These are phyloP conservation scores for Peniophora sp. DNA, from an alignment of 1,284 basidiomycete species.

Conservation along the genomic window DNA sequence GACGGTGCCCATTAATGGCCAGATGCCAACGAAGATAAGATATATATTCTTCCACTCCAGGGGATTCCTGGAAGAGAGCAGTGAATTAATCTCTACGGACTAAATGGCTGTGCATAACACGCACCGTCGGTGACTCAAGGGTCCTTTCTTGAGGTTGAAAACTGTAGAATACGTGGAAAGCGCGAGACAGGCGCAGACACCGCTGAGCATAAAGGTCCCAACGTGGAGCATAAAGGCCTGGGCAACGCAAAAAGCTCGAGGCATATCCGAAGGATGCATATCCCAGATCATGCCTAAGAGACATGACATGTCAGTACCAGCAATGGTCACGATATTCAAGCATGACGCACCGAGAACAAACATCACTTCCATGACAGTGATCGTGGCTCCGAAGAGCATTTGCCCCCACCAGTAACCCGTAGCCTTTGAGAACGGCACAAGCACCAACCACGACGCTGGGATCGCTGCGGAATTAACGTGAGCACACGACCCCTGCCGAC, in stretches of 20 bases:
- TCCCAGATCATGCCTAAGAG: conserved; percentile 49
- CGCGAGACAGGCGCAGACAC: conserved; percentile 40
- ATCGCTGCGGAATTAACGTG: conserved; percentile 5
- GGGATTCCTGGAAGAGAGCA: conserved; percentile 9
- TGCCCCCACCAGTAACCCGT: conserved; percentile 36
- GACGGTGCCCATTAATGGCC: conserved; percentile 36
- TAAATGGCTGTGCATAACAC: conserved; percentile 22
- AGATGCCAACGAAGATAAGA: conserved; percentile 31
- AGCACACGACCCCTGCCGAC: neutral
- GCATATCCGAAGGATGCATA: conserved; percentile 54
- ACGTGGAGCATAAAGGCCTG: conserved; percentile 43
- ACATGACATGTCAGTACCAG: neutral
- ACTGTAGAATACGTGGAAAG: conserved; percentile 39
- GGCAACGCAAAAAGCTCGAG: conserved; percentile 43
- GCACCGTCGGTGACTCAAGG: conserved; percentile 27
- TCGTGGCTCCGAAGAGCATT: conserved; percentile 36
- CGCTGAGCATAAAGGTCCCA: conserved; percentile 40
- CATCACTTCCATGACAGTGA: conserved; percentile 38
- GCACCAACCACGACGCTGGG: conserved; percentile 26
- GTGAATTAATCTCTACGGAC: conserved; percentile 20
- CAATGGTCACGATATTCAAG: neutral
- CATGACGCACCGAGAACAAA: conserved; percentile 31
- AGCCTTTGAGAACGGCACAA: conserved; percentile 33
- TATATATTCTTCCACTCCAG: conserved; percentile 30
- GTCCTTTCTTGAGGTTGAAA: conserved; percentile 13